Conservation (phyloP, 805 yeast species). For the Saccharomycopsis amapae region DNA sequence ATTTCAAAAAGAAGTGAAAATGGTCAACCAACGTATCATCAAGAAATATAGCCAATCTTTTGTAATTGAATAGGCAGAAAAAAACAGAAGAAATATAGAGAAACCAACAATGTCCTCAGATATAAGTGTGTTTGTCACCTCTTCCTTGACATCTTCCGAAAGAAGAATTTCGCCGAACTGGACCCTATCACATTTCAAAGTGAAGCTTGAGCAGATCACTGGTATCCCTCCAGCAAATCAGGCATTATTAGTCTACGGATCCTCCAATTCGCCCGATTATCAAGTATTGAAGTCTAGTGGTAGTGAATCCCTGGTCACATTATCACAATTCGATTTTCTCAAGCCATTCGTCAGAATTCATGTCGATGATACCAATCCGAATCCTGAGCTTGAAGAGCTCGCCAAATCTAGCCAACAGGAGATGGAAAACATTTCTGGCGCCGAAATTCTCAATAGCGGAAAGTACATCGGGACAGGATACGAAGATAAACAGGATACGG, state of each 20-base stretch:
- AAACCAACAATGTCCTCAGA: too few species aligned
- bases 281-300: constrained; percentile 12
- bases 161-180: constrained; percentile 57
- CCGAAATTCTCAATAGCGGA: constrained; percentile 34
- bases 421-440: too few species aligned
- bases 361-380: constrained; percentile 49
- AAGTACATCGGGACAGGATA: constrained; percentile 56
- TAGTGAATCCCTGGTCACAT: constrained; percentile 16
- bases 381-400: constrained; percentile 42
- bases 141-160: constrained; percentile 63
- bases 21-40: too few species aligned
- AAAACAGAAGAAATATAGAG: too few species aligned
- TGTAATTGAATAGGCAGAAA: too few species aligned
- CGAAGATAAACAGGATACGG: constrained; percentile 51
- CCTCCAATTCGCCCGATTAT: constrained; percentile 26
- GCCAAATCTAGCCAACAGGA: constrained; percentile 20
- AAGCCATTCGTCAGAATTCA: constrained; percentile 43
- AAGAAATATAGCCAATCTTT: too few species aligned
- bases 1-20: too few species aligned
- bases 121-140: constrained; percentile 51
- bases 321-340: constrained; percentile 25
- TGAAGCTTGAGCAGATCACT: constrained; percentile 58
- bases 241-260: constrained; percentile 40
- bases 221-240: constrained; percentile 63
- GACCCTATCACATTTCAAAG: constrained; percentile 46